These are phyloP conservation scores for Beta macrorhiza DNA, from an alignment of 179 eudicot genomes.

Conservation along the genomic window DNA sequence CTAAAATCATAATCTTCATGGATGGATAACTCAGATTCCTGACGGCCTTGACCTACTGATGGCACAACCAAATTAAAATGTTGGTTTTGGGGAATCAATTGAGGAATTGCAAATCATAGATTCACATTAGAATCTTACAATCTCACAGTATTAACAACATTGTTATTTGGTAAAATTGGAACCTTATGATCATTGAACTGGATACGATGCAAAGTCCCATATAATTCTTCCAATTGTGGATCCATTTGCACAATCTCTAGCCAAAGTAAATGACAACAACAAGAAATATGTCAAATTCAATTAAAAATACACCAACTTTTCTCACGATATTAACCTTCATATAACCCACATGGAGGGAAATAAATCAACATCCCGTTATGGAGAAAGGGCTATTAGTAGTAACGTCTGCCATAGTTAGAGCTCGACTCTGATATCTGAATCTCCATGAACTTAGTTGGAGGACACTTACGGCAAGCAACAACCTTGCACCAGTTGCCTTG, in stretches of 20 bases:
- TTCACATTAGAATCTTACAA: slow-evolving; percentile 26
- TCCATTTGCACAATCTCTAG: slow-evolving; percentile 39
- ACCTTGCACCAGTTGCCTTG: too few species aligned
- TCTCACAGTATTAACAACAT: slow-evolving; percentile 27
- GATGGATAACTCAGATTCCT: slow-evolving; percentile 18
- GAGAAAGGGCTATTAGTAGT: background rate
- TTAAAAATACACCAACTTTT: slow-evolving; percentile 2
- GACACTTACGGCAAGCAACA: too few species aligned
- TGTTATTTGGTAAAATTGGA: slow-evolving; percentile 29
- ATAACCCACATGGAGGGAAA: background rate
- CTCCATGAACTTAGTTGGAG: too few species aligned
- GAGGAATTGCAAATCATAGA: slow-evolving; percentile 18
- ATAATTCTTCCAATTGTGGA: slow-evolving; percentile 40
- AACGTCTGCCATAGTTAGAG: too few species aligned
- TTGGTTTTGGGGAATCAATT: slow-evolving; percentile 16
- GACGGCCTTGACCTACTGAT: slow-evolving; percentile 25
- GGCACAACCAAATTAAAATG: slow-evolving; percentile 19
- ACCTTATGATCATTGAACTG: slow-evolving; percentile 39
- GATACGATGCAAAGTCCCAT: slow-evolving; percentile 42
- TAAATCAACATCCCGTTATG: background rate
- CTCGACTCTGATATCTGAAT: too few species aligned
- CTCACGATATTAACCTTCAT: background rate
- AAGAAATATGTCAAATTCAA: background rate
- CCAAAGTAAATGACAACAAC: slow-evolving; percentile 16
- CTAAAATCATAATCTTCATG: slow-evolving; percentile 45